Evolutionary conservation across 164 flowering plant species (phyloP).

Genomic region (Sedum album): DNA sequence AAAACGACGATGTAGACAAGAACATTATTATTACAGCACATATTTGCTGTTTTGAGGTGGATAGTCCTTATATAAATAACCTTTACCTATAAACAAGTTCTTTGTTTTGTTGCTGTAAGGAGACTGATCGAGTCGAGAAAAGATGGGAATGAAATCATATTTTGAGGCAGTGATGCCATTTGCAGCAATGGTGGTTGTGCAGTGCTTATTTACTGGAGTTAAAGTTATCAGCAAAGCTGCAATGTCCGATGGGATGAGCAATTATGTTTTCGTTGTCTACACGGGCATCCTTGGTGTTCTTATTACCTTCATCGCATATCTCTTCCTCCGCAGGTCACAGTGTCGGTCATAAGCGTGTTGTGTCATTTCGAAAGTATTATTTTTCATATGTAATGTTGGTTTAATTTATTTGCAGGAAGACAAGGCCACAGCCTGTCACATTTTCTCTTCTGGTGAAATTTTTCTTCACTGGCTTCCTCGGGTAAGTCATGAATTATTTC

Average conservation of each 20-base stretch:
- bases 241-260: conserved; percentile 31
- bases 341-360: too few species aligned
- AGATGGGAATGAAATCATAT: conserved; percentile 16
- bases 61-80: too few species aligned
- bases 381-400: too few species aligned
- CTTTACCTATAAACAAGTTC: too few species aligned
- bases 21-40: too few species aligned
- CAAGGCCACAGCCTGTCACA: conserved; percentile 18
- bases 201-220: conserved; percentile 19
- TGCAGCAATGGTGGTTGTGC: conserved; percentile 26
- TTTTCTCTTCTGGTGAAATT: conserved; percentile 23
- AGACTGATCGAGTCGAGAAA: too few species aligned
- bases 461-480: conserved; percentile 30
- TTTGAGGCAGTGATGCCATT: conserved; percentile 19
- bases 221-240: conserved; percentile 37
- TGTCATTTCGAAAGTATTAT: too few species aligned
- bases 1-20: too few species aligned
- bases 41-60: too few species aligned
- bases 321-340: conserved; percentile 21
- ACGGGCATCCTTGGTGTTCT: conserved; percentile 24
- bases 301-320: conserved; percentile 19
- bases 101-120: too few species aligned
- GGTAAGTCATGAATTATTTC: conserved; percentile 22
- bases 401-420: conserved; percentile 14
- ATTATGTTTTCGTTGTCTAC: conserved; percentile 28